These are phyloP conservation scores for Albizia julibrissin DNA, from an alignment of 306 rosid genomes.

Conservation along the genomic window DNA sequence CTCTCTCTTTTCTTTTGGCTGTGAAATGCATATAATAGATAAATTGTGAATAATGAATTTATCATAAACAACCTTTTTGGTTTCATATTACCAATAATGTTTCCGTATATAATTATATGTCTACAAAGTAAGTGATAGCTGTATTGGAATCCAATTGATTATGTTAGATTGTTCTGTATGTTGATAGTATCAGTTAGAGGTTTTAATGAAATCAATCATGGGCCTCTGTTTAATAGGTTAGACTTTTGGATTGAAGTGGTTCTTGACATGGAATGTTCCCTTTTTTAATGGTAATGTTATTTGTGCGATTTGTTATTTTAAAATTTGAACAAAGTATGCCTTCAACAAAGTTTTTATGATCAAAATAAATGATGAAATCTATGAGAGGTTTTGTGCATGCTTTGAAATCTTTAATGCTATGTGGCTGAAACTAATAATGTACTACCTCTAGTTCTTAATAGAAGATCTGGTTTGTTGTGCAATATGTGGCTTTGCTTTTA, in stretches of 20 bases:
- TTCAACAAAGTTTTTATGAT: background rate
- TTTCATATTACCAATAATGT: background rate
- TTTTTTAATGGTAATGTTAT: background rate
- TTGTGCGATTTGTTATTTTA: background rate
- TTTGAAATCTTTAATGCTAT: background rate
- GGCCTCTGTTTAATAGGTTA: background rate
- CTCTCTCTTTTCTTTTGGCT: background rate
- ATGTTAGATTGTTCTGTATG: slow-evolving; percentile 3
- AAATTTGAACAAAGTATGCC: slow-evolving; percentile 7
- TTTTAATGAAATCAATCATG: background rate
- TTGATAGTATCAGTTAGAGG: slow-evolving; percentile 1
- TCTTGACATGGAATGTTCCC: background rate
- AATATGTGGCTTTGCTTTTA: too few species aligned
- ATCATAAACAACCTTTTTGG: slow-evolving; percentile 1
- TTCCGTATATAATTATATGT: background rate
- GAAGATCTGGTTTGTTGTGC: too few species aligned
- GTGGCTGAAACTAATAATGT: slow-evolving; percentile 5
- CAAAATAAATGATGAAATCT: slow-evolving; percentile 1
- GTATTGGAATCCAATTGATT: too few species aligned
- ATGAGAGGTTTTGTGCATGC: slow-evolving; percentile 6
- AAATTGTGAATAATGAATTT: slow-evolving; percentile 17
- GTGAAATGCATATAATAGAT: background rate
- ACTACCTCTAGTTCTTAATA: background rate
- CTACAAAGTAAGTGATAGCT: background rate
- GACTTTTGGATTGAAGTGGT: background rate